A percentile compares a stretch with the other conserved stretches of the same genome.
phyloP scores from a whole-genome alignment of 169 alveolate species.

The Plasmodium chabaudi region DNA sequence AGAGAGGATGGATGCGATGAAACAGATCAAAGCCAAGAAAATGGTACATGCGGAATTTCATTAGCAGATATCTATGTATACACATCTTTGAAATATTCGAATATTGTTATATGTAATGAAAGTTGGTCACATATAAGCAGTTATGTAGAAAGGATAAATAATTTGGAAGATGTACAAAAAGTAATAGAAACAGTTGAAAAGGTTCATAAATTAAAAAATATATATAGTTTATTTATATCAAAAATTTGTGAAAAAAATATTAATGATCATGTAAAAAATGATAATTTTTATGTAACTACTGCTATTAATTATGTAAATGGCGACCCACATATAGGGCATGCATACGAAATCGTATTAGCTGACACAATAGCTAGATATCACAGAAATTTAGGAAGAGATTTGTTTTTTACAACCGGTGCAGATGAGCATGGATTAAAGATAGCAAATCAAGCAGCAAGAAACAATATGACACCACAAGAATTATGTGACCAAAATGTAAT shows the following conservation, averaged over 20 bases:
- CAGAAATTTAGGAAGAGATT: conserved; percentile 85
- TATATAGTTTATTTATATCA: conserved; percentile 63
- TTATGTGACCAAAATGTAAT: conserved; percentile 87
- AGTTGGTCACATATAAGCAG: conserved; percentile 58
- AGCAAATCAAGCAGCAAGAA: conserved; percentile 90
- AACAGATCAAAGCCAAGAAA: neutral
- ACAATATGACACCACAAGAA: conserved; percentile 87
- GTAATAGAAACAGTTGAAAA: conserved; percentile 30
- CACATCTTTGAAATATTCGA: conserved; percentile 29
- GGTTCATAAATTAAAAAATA: conserved; percentile 43
- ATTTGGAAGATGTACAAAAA: conserved; percentile 48
- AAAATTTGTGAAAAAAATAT: conserved; percentile 42
- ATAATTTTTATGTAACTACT: conserved; percentile 89
- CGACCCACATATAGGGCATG: conserved; percentile 96
- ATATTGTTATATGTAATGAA: conserved; percentile 45
- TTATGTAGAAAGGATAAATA: conserved; percentile 47
- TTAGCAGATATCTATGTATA: conserved; percentile 71
- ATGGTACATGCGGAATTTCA: neutral
- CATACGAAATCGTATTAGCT: conserved; percentile 85
- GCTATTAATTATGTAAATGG: conserved; percentile 96
- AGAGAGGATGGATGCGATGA: neutral
- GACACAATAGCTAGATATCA: conserved; percentile 87
- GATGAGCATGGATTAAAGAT: conserved; percentile 96
- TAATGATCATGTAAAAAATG: conserved; percentile 50
- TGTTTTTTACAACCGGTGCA: conserved; percentile 91